phyloP scores from a whole-genome alignment of 108 stramenopile genomes.

The Licmophora abbreviata region DNA sequence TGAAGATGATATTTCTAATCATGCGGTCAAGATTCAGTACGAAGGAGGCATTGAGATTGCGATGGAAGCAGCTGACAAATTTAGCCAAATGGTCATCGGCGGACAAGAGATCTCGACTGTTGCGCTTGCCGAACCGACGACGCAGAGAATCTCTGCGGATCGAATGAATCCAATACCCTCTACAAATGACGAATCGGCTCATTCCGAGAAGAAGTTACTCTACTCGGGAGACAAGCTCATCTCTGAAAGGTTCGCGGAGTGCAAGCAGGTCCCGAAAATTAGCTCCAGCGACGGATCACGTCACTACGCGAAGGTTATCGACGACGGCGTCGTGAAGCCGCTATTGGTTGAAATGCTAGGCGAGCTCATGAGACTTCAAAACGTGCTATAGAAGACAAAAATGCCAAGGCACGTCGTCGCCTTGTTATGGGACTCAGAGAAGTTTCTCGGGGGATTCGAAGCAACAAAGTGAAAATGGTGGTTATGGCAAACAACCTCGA shows the following conservation, averaged over 20 bases:
- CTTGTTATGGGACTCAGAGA: slow-evolving; percentile 90
- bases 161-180: slow-evolving; percentile 3
- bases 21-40: slow-evolving; percentile 21
- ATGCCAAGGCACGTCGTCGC: slow-evolving; percentile 65
- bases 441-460: slow-evolving; percentile 79
- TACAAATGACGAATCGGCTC: not conserved
- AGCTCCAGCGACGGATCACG: slow-evolving; percentile 39
- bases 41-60: slow-evolving; percentile 9
- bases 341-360: slow-evolving; percentile 71
- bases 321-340: slow-evolving; percentile 50
- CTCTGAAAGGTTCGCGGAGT: slow-evolving; percentile 64
- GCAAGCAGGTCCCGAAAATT: slow-evolving; percentile 77
- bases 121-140: slow-evolving; percentile 2
- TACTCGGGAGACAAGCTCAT: slow-evolving; percentile 76
- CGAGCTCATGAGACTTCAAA: slow-evolving; percentile 79
- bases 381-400: slow-evolving; percentile 61
- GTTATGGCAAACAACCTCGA: slow-evolving; percentile 91
- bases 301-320: slow-evolving; percentile 40
- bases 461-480: slow-evolving; percentile 82
- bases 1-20: slow-evolving; percentile 10
- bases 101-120: slow-evolving; percentile 36
- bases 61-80: slow-evolving; percentile 29
- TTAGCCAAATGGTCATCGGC: slow-evolving; percentile 62
- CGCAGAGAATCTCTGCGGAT: slow-evolving; percentile 9
- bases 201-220: slow-evolving; percentile 15